Conservation (phyloP, 306 rosid genomes). For the Echinosophora koreensis region DNA sequence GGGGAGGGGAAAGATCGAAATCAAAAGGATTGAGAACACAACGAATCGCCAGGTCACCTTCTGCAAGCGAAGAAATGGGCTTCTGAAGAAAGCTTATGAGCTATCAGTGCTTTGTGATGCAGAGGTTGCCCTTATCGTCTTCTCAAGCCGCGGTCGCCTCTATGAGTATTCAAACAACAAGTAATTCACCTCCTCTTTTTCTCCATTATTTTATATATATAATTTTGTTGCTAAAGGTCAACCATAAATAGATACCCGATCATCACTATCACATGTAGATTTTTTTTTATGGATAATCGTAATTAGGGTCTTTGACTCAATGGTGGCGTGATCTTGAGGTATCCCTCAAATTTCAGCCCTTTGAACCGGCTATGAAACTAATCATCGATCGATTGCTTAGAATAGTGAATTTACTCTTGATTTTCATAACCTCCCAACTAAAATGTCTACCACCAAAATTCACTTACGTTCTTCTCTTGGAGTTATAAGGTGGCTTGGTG, state of each 20-base stretch:
- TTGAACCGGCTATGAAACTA: no score
- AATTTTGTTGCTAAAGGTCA: background rate
- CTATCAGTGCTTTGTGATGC: constrained; percentile 95
- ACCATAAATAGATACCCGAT: background rate
- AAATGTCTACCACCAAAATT: no score
- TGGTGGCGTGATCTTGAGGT: no score
- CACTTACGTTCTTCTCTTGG: no score
- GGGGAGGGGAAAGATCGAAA: constrained; percentile 97
- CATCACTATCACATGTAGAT: no score
- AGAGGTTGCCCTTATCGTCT: constrained; percentile 88
- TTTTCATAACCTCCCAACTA: no score
- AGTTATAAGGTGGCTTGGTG: no score
- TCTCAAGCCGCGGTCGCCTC: constrained; percentile 92
- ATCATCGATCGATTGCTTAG: no score
- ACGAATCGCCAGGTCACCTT: constrained; percentile 93
- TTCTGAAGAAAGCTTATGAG: constrained; percentile 92
- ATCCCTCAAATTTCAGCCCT: no score
- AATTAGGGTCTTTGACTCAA: no score
- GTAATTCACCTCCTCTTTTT: constrained; percentile 39
- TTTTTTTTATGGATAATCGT: no score
- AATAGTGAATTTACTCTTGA: no score
- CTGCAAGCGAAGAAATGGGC: constrained; percentile 95
- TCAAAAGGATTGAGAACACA: constrained; percentile 93
- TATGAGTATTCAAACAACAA: constrained; percentile 89
- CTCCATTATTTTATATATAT: background rate